Evolutionary conservation across 2,329 filamentous ascomycete genomes (phyloP), one percentile per base, ranked within the genome.

Genomic region (Fusarium fujikuroi): DNA sequence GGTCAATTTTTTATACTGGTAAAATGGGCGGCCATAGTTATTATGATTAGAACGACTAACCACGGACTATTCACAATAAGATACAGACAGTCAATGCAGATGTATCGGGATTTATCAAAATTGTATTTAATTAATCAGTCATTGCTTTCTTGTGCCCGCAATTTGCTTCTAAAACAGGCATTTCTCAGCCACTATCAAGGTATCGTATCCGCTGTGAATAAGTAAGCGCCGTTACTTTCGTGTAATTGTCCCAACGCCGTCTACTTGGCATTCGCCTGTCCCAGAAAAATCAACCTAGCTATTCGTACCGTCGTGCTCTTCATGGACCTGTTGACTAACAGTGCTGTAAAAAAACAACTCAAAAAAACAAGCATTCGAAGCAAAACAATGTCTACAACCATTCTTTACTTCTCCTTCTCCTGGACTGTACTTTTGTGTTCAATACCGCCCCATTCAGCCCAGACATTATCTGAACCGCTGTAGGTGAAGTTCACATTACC

Each of bases 401-500:
- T 30, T 28, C 37, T 30, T 71, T 58, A 78, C 61, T 77, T 72
- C 28, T 76, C 66, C 54, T 75, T 72, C 49, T 74, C 66, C 44
- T 70, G 65, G 18, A 52, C 43, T 39, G 43, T 60, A 42, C 30
- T 62, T 34, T 61, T 70, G 18, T 75, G 64, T 40, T 77, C 76
- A 23, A 76, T 56, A 40, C 69, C 25, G 21, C 36, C 71, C 81
- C 81, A 83, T 34, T 80, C 75, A 28, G 74, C 70, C 77, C 79
- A 82, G 37, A 76, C 66, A 62, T 73, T 77, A 40, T 76, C 64
- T 14, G 77, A 73, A 60, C 75, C 76, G 50, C 69, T 73, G 60
- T 82, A 83, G 43, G 81, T 78, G 60, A 83, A 81, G 21, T 65
- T 63, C 6, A 78, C 18, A 10, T 73, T 61, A 9, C 65, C 72